Evolutionary conservation across 2,329 filamentous ascomycete species (phyloP).

Genomic region (Scortechinia acanthostroma): DNA sequence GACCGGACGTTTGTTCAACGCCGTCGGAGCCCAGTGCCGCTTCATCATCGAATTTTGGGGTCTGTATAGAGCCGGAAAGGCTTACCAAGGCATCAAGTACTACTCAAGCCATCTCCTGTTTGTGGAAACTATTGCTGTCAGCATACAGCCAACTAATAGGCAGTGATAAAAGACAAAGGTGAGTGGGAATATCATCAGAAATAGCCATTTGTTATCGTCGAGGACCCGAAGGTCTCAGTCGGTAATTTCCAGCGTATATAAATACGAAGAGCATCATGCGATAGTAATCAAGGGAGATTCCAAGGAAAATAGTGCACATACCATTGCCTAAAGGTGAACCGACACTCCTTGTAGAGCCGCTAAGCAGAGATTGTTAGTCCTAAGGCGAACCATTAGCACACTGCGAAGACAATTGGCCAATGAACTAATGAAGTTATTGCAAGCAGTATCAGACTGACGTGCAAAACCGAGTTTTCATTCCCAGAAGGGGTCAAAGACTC

Average conservation of each 20-base stretch:
- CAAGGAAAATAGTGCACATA: neutral
- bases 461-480: constrained; percentile 7
- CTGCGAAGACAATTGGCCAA: neutral
- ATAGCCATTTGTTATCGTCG: constrained; percentile 56
- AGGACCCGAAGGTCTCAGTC: constrained; percentile 48
- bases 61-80: constrained; percentile 12
- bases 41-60: constrained; percentile 35
- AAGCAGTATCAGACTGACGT: constrained; percentile 15
- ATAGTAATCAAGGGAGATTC: constrained; percentile 2
- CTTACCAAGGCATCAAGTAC: no score
- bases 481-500: neutral
- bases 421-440: constrained; percentile 3
- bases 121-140: constrained; percentile 5
- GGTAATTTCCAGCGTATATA: constrained; percentile 58
- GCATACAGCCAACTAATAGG: neutral
- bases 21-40: constrained; percentile 68
- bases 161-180: constrained; percentile 5
- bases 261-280: constrained; percentile 41
- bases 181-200: constrained; percentile 34
- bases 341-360: constrained; percentile 12
- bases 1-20: constrained; percentile 29
- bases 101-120: neutral
- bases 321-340: neutral
- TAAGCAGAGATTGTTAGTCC: constrained; percentile 20
- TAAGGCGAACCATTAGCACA: constrained; percentile 2